These are phyloP conservation scores for Metschnikowia drakensbergensis DNA, from an alignment of 805 yeast genomes.

Conservation along the genomic window DNA sequence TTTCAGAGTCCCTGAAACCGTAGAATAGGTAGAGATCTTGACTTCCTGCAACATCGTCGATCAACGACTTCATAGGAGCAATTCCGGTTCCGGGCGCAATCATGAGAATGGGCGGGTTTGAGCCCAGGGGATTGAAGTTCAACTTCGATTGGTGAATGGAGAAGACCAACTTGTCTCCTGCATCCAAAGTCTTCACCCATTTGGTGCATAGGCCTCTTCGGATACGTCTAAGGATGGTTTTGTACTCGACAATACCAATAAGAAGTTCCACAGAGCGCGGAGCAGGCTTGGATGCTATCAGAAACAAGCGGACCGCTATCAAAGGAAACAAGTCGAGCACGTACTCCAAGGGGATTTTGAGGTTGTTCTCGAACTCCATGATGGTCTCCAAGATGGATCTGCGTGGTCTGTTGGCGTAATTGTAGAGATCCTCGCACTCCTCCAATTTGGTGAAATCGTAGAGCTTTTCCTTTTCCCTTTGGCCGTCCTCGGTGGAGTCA, in stretches of 20 bases:
- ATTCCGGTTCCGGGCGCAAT: constrained; percentile 95
- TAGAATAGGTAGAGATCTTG: constrained; percentile 54
- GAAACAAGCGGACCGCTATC: constrained; percentile 77
- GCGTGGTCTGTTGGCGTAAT: constrained; percentile 91
- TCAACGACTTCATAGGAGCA: constrained; percentile 82
- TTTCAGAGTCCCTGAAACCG: constrained; percentile 65
- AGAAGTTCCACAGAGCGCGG: constrained; percentile 54
- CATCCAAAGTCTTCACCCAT: constrained; percentile 55
- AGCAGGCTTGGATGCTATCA: constrained; percentile 67
- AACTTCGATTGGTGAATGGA: constrained; percentile 47
- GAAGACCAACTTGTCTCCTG: constrained; percentile 50
- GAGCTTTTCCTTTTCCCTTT: constrained; percentile 71
- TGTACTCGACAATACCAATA: constrained; percentile 82
- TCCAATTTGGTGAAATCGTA: constrained; percentile 68
- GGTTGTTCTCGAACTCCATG: constrained; percentile 68
- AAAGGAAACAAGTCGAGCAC: constrained; percentile 74
- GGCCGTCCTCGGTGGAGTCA: constrained; percentile 49
- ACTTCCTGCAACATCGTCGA: constrained; percentile 37
- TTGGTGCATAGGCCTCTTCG: constrained; percentile 81
- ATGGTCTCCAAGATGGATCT: constrained; percentile 81
- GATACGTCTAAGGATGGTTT: constrained; percentile 69
- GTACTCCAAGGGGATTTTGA: constrained; percentile 72
- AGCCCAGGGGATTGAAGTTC: constrained; percentile 22
- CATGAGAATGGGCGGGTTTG: constrained; percentile 52
- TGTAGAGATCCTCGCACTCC: constrained; percentile 76